phyloP scores from a whole-genome alignment of 148 eudicot species.

The Gaultheria prostrata region DNA sequence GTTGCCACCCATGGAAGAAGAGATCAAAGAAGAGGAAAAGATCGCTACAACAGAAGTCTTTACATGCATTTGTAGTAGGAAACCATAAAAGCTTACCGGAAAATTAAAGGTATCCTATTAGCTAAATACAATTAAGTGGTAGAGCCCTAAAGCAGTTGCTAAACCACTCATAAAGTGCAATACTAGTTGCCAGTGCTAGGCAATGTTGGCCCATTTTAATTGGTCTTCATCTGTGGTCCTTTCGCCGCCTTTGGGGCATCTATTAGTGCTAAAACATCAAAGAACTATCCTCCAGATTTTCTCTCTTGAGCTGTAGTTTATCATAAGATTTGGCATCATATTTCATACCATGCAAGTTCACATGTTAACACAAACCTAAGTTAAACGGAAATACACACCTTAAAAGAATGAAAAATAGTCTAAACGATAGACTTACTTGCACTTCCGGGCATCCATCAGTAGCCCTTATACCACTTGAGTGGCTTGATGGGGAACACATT shows the following conservation, averaged over 20 bases:
- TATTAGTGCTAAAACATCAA: neutral
- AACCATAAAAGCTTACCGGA: neutral
- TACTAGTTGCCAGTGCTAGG: neutral
- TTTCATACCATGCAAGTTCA: neutral
- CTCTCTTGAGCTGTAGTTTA: neutral
- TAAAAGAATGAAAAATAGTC: neutral
- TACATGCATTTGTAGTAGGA: neutral
- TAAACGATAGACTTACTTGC: neutral
- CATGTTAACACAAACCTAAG: neutral
- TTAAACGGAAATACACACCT: neutral
- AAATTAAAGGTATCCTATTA: neutral
- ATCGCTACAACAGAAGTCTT: neutral
- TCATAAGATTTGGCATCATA: neutral
- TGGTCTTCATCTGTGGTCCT: neutral
- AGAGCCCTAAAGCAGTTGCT: neutral
- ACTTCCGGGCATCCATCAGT: neutral
- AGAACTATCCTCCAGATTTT: neutral
- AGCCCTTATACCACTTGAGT: neutral
- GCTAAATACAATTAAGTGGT: neutral
- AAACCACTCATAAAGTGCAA: neutral
- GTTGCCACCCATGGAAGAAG: neutral
- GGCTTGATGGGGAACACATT: neutral
- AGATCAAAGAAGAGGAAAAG: neutral
- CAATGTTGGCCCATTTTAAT: neutral
- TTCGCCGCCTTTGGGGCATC: neutral